Evolutionary conservation across 768 basidiomycete genomes (phyloP), one percentile per base, ranked within the genome.

Genomic region (Podaxis rugospora): DNA sequence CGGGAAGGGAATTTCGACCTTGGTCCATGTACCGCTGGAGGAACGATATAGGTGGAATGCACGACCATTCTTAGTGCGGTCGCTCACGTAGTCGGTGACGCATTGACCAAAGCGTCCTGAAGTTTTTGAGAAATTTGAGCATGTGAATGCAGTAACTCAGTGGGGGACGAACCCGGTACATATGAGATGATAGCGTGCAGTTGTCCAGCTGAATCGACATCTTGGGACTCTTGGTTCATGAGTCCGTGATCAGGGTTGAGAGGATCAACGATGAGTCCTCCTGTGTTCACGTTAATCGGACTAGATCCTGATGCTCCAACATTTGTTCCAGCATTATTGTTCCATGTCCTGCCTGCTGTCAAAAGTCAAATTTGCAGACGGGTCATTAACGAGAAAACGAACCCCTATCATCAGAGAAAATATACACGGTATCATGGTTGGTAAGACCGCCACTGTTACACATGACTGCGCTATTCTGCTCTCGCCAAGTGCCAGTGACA

Each of bases 141-240:
- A 32, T n/a, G 28, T 9, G 27, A n/a, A 3, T 21, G 2, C 36
- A 40, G 18, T 9, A 47, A 16, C 21, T 5, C 11, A 49, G 9
- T 1, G 13, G 25, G 36, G 36, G 11, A 58, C 69, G 42, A 63
- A 77, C 80, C 78, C 59, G 79, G 78, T 18, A 81, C 74, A 62
- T 81, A 80, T 7, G 80, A 81, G n/a, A 80, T 80, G 23, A 80
- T 76, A 4, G 72, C 69, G 60, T 81, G 80, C 39, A 80, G 74
- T 55, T 75, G 76, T 28, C 79, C 79, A 2, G 69, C 56, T 2
- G 78, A 79, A 55, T 81, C 80, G 2, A 80, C 75, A 16, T 71
- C 75, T 67, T 81, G 80, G 0, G 78, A 78, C 61, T 81, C 80
- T 65, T 81, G 80, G 64, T 81, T 81, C 78, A 81, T 80, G n/a